Evolutionary conservation across 257 asterid genomes (phyloP), one percentile per base, ranked within the genome.

Genomic region (Solanum corneliomulleri): DNA sequence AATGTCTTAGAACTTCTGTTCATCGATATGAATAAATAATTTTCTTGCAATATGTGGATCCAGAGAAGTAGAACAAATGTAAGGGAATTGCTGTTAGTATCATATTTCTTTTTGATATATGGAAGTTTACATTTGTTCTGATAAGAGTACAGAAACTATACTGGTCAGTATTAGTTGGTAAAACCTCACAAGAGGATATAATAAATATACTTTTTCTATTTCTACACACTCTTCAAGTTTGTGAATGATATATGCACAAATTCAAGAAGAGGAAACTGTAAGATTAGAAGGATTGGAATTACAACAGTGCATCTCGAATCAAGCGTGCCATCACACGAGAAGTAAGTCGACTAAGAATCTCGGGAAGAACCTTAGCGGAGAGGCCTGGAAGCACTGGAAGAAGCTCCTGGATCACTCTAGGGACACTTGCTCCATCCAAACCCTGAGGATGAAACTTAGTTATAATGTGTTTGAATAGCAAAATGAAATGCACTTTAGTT

Each of bases 361-460:
- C 99, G 0, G 99, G 99, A 23, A 97, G 94, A 52, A 96, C 94
- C 88, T 89, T 97, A 52, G 91, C 97, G 2, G 99, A 91, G 60
- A 97, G 93, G 41, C 99, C 98, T 4, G 99, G 99, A 89, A 97
- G 92, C 69, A 95, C 92, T 0, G 99, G 99, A 66, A 97, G 98
- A 81, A 97, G 95, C 92, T 97, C 99, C 90, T 86, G 95, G 89
- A 97, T 89, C 86, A 93, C 96, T 89, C 82, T 94, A 77, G 94
- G 90, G 87, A 93, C 89, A 91, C 92, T 91, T 81, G 95, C 86
- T 88, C 91, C 96, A 97, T 97, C 95, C 80, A 81, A 70, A 90
- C 77, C 84, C 86, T 89, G 62, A 90, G 49, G 35, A 85, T 84
- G 88, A 85, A 69, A 84, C 3, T 4, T 60, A 13, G 88, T 47